Percentiles rank a stretch among this genome's conserved stretches.
These are phyloP conservation scores for Aspergillus udagawae DNA, from an alignment of 2,329 filamentous ascomycete genomes.

Conservation along the genomic window DNA sequence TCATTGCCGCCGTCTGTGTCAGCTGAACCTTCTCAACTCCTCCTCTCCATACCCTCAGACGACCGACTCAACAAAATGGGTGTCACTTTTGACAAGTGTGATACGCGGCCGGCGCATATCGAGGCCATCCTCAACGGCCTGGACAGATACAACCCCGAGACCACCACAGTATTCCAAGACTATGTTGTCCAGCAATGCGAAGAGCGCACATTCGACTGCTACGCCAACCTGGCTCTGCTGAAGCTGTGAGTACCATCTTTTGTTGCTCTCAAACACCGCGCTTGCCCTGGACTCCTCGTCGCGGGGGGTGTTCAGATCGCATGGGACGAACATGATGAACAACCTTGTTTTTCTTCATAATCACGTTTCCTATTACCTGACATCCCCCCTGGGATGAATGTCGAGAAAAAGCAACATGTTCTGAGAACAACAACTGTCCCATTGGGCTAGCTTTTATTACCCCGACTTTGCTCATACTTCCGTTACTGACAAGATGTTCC, in stretches of 20 bases:
- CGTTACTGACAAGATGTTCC: constrained; percentile 1
- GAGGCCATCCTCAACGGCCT: constrained; percentile 92
- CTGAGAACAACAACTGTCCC: constrained; percentile 52
- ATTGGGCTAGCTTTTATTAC: neutral
- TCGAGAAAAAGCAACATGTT: constrained; percentile 70
- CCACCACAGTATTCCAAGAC: constrained; percentile 85
- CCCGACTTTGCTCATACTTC: neutral
- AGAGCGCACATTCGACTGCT: constrained; percentile 88
- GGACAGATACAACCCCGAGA: constrained; percentile 98
- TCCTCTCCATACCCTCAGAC: neutral
- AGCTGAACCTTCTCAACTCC: constrained; percentile 1
- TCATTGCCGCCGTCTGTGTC: constrained; percentile 1
- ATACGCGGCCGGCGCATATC: constrained; percentile 88
- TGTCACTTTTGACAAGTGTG: constrained; percentile 73
- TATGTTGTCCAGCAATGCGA: constrained; percentile 96
- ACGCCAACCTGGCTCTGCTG: constrained; percentile 90
- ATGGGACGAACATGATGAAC: constrained; percentile 62
- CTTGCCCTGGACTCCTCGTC: constrained; percentile 1
- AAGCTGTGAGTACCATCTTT: constrained; percentile 69
- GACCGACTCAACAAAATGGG: constrained; percentile 20
- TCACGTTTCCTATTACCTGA: constrained; percentile 99
- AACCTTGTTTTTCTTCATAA: constrained; percentile 46
- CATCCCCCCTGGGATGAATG: constrained; percentile 45
- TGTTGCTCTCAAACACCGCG: neutral
- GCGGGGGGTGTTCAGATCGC: neutral